Conservation (phyloP, 2,329 filamentous ascomycete genomes). For the Mollisia scopiformis region DNA sequence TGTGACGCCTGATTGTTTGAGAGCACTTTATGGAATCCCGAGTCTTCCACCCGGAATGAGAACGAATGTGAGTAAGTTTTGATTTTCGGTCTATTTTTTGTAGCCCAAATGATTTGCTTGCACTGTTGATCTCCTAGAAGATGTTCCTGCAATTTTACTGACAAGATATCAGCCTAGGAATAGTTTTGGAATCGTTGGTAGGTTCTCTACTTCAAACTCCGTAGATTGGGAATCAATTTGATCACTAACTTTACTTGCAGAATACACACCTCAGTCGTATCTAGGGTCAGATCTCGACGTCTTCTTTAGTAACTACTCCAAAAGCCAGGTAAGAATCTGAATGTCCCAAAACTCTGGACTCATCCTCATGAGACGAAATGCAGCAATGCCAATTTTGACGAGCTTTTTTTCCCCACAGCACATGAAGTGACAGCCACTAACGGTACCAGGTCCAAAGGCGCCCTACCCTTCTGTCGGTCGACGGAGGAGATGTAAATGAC, state of each 20-base stretch:
- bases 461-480: background rate
- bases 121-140: too few species aligned
- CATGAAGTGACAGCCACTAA: background rate
- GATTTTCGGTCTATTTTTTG: too few species aligned
- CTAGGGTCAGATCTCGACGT: background rate
- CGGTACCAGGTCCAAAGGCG: background rate
- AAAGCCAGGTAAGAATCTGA: background rate
- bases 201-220: too few species aligned
- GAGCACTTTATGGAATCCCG: conserved; percentile 4
- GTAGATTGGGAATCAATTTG: too few species aligned
- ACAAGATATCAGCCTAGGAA: background rate
- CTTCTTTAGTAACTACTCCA: conserved; percentile 2
- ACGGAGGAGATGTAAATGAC: background rate
- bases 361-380: too few species aligned
- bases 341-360: background rate
- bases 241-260: too few species aligned
- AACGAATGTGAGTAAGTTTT: background rate
- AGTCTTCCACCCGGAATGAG: background rate
- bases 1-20: conserved; percentile 8
- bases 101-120: too few species aligned
- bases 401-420: too few species aligned
- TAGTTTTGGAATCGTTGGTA: conserved; percentile 5
- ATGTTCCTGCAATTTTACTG: background rate
- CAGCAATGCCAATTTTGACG: too few species aligned
- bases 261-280: conserved; percentile 7